Evolutionary conservation across 306 rosid species (phyloP).

Genomic region (Carpinus viminea): DNA sequence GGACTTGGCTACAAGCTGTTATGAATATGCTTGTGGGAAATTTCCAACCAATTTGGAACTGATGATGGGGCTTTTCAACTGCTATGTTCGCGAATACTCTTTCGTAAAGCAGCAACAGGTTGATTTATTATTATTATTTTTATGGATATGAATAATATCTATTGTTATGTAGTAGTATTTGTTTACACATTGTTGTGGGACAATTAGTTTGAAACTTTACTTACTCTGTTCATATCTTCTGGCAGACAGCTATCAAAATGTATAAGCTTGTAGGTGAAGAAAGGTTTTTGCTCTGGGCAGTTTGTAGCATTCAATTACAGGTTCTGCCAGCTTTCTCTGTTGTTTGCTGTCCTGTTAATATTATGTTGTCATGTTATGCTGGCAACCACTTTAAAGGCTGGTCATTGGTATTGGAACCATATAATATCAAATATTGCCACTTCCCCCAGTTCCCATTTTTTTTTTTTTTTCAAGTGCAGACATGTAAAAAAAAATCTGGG

Average conservation of each 20-base stretch:
- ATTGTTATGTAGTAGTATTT: not conserved
- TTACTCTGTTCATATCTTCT: conserved; percentile 15
- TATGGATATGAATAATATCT: not conserved
- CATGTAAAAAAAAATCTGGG: not conserved
- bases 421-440: not conserved
- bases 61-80: conserved; percentile 91
- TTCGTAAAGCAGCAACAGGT: conserved; percentile 99
- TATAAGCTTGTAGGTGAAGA: conserved; percentile 93
- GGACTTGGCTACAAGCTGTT: conserved; percentile 91
- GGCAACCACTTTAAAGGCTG: not conserved
- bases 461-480: too few relatives aligned
- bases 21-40: conserved; percentile 85
- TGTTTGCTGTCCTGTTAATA: not conserved
- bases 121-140: conserved; percentile 15
- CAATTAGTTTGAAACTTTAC: not conserved
- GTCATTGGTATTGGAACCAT: not conserved
- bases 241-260: conserved; percentile 98
- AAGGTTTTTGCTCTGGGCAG: conserved; percentile 94
- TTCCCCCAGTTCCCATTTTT: not conserved
- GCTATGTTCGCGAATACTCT: conserved; percentile 94
- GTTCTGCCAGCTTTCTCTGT: conserved; percentile 40
- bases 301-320: conserved; percentile 98
- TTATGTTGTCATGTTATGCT: not conserved
- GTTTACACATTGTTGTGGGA: not conserved
- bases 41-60: conserved; percentile 73